Evolutionary conservation across 2,329 filamentous ascomycete genomes (phyloP), one percentile per base, ranked within the genome.

Genomic region (Pseudocercospora vitis): DNA sequence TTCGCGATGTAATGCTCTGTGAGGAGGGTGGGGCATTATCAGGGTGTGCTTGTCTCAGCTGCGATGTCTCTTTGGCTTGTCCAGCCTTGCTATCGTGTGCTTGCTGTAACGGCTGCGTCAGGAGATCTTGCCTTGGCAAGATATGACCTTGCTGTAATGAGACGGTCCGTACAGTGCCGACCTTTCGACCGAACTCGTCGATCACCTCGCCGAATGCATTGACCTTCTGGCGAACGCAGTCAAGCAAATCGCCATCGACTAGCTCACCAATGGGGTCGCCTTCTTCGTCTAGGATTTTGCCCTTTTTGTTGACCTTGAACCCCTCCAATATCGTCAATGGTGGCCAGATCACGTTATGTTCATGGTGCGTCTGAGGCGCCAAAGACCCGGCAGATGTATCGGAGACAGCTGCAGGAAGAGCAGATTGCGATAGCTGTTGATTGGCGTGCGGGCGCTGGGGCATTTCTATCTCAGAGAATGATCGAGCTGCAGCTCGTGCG

Each of bases 261-360:
- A 78, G 71, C 65, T 77, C 71, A 28, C 75, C 76, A 56, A 78
- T 76, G 47, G 72, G 68, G 48, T 77, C 75, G 18, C 76, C 76
- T 31, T 78, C 76, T 49, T 73, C 71, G 52, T 78, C 71, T 31
- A 78, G 69, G 23, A 78, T 71, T 60, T 74, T 74, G 63, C 76
- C 75, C 63, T 78, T 78, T 70, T 78, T 80, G 68, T 80, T 81
- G 63, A 81, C 76, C 65, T 79, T 80, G 46, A 77, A 71, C 46
- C 78, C 75, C 63, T 80, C 71, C 35, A 79, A 55, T 56, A 75
- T 74, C 9, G 70, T 71, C 4, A 76, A 66, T 35, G 73, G 70
- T 45, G 73, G n/a, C n/a, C n/a, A n/a, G n/a, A n/a, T n/a, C n/a
- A n/a, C n/a, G n/a, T n/a, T n/a, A n/a, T n/a, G n/a, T n/a, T n/a